Conservation (phyloP, 345 rosid species). For the Microcos paniculata region DNA sequence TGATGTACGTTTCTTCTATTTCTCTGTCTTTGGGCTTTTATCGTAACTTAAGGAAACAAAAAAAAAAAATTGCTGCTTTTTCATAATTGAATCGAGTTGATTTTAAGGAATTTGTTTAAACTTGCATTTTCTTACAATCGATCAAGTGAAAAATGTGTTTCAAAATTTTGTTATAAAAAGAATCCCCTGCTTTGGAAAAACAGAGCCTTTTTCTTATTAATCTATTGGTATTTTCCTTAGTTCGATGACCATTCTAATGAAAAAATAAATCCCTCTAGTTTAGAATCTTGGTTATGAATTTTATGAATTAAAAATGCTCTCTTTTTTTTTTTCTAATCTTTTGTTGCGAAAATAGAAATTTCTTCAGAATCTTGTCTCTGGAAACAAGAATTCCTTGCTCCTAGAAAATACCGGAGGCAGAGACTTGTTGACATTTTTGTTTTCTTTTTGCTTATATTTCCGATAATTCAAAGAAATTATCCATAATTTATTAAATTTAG, state of each 20-base stretch:
- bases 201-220: no score
- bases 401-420: neutral
- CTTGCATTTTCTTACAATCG: no score
- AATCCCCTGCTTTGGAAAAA: no score
- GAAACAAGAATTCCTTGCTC: neutral
- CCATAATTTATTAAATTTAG: neutral
- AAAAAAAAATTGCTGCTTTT: no score
- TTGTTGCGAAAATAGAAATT: neutral
- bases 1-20: slow-evolving; percentile 35
- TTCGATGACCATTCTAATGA: neutral
- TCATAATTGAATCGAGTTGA: no score
- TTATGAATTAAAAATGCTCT: no score
- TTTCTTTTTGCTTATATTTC: neutral
- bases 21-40: neutral
- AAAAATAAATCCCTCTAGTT: neutral
- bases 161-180: no score
- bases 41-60: no score
- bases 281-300: neutral
- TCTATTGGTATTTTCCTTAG: neutral
- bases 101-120: no score
- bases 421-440: neutral
- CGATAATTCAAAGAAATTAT: neutral
- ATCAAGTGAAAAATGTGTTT: no score
- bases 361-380: neutral
- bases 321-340: neutral